phyloP scores from a whole-genome alignment of 257 asterid genomes.

The Solanum chmielewskii region DNA sequence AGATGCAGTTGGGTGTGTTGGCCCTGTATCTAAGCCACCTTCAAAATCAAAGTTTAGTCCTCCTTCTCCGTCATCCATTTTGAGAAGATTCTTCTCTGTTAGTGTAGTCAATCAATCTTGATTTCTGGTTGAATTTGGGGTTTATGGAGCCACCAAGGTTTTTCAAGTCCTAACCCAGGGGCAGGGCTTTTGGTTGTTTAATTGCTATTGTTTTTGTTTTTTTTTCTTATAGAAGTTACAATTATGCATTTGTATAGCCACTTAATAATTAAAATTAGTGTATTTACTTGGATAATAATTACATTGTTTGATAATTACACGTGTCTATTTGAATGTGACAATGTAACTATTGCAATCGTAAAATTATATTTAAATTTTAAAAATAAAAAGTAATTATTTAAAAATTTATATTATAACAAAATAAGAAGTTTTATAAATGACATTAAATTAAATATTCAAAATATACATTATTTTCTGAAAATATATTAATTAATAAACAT shows the following conservation, averaged over 20 bases:
- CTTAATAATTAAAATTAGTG: too few species aligned
- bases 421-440: too few species aligned
- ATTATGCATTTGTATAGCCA: neutral
- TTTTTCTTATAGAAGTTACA: neutral
- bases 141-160: neutral
- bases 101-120: neutral
- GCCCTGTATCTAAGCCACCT: slow-evolving; percentile 70
- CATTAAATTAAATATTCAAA: too few species aligned
- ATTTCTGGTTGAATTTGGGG: neutral
- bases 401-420: too few species aligned
- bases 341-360: too few species aligned
- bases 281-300: too few species aligned
- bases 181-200: neutral
- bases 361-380: too few species aligned
- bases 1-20: slow-evolving; percentile 74
- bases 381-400: too few species aligned
- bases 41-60: slow-evolving; percentile 90
- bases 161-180: neutral
- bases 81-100: neutral
- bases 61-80: slow-evolving; percentile 89
- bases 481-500: too few species aligned
- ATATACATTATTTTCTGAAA: too few species aligned
- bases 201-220: neutral
- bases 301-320: too few species aligned
- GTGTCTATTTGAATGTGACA: too few species aligned